Evolutionary conservation across 305 asterid genomes (phyloP).

Genomic region (Solanum chacoense): DNA sequence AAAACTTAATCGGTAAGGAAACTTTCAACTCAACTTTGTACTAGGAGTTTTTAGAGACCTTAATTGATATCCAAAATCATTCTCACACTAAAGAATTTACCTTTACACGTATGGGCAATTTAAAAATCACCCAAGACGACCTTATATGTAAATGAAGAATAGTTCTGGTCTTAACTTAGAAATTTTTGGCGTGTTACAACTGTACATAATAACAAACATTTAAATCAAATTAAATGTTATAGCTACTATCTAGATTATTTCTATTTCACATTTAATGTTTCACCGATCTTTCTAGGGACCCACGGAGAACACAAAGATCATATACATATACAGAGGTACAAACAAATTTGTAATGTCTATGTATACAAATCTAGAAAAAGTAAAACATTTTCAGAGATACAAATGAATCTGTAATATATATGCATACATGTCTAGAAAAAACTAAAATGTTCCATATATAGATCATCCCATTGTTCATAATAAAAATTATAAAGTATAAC

Average conservation of each 20-base stretch:
- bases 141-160: too few relatives aligned
- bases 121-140: too few relatives aligned
- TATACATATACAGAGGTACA: neutral
- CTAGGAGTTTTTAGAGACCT: too few relatives aligned
- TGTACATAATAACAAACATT: neutral
- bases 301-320: neutral
- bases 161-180: too few relatives aligned
- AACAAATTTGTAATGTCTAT: neutral
- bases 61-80: too few relatives aligned
- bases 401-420: neutral
- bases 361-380: neutral
- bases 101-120: too few relatives aligned
- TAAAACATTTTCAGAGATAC: neutral
- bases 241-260: neutral
- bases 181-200: too few relatives aligned
- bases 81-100: too few relatives aligned
- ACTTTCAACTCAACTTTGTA: too few relatives aligned
- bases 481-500: neutral
- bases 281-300: neutral
- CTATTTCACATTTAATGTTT: neutral
- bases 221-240: neutral
- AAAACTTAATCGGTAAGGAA: too few relatives aligned
- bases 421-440: neutral
- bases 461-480: neutral
- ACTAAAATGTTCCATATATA: neutral